Base-by-base conservation (phyloP, 2,329 filamentous ascomycete genomes). In the Nannizzia gypsea region DNA sequence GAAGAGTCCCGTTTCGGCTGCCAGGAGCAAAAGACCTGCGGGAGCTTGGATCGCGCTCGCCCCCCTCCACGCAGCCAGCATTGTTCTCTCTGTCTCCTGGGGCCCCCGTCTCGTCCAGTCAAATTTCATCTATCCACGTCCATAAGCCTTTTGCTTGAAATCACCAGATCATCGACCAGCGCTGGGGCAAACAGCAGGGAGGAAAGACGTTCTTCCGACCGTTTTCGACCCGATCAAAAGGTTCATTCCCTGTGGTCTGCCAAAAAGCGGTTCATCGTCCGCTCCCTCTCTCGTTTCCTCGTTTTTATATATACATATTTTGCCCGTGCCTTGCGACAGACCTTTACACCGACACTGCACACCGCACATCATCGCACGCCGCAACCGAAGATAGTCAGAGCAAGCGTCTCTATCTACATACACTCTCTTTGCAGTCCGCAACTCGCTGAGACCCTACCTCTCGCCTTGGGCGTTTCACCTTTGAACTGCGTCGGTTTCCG, bases 41-140 rank as follows among this genome's bases (percentile, higher is more conserved):
- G 48, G 48, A 54, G 48, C 48, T 54, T 54, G 48, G 48, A 54
- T 54, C 48, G 48, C 48, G 48, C 17, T 54, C 26, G 48, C 48
- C 48, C 48, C 11, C 44, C n/a, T 26, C 44, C 31, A 36, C 31
- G 8, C 31, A 34, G 11, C 31, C 8, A 48, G 44, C 20, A 22
- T 11, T 9, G 2, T 20, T 1, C 6, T 17, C n/a, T 46, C 42
- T n/a, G n/a, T n/a, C 13, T 22, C 46, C n/a, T 15, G 31, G 31
- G 31, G 8, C 31, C 31, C 24, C 48, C 20, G 48, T 54, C 48
- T 54, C 26, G 48, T 34, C 48, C 48, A 54, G 48, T 54, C 48
- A 54, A 31, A 54, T 54, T 24, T 24, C 48, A 34, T 31, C 26
- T 34, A 34, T 31, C 48, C 48, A 34, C 48, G 48, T 17, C 48